Conservation (phyloP, 1,139 yeast genomes). For the Eremothecium gossypii region DNA sequence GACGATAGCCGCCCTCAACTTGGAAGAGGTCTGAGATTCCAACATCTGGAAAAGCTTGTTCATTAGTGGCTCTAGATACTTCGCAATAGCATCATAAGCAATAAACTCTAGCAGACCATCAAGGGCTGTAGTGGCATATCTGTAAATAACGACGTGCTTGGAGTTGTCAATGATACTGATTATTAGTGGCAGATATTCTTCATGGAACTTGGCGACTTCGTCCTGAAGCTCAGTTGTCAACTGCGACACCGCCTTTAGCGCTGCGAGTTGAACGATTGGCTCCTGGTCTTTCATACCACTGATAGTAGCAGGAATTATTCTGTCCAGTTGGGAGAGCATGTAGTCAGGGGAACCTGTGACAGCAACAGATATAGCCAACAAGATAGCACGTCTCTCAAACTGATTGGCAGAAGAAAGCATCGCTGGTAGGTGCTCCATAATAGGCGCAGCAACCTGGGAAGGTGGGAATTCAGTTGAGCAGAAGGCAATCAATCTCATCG, state of each 20-base stretch:
- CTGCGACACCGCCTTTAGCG: slow-evolving; percentile 70
- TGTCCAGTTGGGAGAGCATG: slow-evolving; percentile 64
- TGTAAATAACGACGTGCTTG: slow-evolving; percentile 73
- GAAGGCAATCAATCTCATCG: slow-evolving; percentile 70
- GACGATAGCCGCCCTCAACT: slow-evolving; percentile 79
- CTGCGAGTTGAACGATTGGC: slow-evolving; percentile 73
- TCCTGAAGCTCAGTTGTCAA: slow-evolving; percentile 82
- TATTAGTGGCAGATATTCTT: slow-evolving; percentile 72
- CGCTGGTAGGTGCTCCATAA: slow-evolving; percentile 58
- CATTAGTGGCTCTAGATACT: slow-evolving; percentile 81
- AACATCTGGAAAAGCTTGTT: slow-evolving; percentile 81
- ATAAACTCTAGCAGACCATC: slow-evolving; percentile 90
- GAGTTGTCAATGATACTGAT: slow-evolving; percentile 83
- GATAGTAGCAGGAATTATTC: slow-evolving; percentile 63
- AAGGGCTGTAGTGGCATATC: slow-evolving; percentile 81
- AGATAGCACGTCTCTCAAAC: slow-evolving; percentile 81
- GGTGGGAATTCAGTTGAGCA: slow-evolving; percentile 85
- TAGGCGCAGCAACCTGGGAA: slow-evolving; percentile 75
- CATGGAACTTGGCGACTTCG: slow-evolving; percentile 73
- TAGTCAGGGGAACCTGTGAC: slow-evolving; percentile 94
- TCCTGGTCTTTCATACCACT: slow-evolving; percentile 75
- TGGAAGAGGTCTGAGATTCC: slow-evolving; percentile 48
- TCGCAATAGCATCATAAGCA: slow-evolving; percentile 74
- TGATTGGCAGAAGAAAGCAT: slow-evolving; percentile 57
- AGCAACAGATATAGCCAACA: slow-evolving; percentile 72